phyloP scores from a whole-genome alignment of 2,329 filamentous ascomycete genomes.

The Eurotiales sp. region DNA sequence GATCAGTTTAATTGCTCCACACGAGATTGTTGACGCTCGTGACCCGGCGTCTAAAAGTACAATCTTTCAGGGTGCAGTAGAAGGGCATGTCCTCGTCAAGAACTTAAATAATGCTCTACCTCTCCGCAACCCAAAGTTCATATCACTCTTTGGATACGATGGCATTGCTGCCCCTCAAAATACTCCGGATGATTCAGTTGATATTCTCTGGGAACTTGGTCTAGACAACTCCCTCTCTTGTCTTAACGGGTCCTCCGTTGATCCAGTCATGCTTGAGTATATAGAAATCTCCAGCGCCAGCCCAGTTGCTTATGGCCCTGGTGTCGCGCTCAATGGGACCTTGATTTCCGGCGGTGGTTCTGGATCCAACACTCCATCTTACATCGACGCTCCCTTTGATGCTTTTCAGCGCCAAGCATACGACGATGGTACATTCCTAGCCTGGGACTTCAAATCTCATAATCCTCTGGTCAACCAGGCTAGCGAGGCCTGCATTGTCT shows the following conservation, averaged over 20 bases:
- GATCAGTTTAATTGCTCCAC: background rate
- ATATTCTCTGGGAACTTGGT: no score
- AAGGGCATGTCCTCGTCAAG: conserved; percentile 63
- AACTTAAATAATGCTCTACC: conserved; percentile 56
- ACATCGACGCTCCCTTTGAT: conserved; percentile 53
- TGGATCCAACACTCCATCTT: conserved; percentile 47
- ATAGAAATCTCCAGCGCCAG: no score
- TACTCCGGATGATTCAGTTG: no score
- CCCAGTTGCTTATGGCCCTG: no score
- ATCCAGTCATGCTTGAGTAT: no score
- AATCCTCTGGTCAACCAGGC: conserved; percentile 46
- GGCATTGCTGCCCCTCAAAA: no score
- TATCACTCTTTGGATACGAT: conserved; percentile 64
- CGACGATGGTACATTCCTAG: conserved; percentile 55
- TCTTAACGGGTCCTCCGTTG: no score
- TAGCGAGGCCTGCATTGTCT: conserved; percentile 3
- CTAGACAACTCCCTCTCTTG: no score
- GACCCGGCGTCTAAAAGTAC: conserved; percentile 4
- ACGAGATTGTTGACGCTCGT: conserved; percentile 18
- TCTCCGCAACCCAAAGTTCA: conserved; percentile 45
- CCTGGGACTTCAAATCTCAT: conserved; percentile 55
- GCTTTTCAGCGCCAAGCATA: conserved; percentile 52
- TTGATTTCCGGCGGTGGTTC: conserved; percentile 48
- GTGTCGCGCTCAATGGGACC: conserved; percentile 49
- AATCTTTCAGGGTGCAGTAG: conserved; percentile 31